Percentiles rank a stretch among this genome's conserved stretches.
Conservation (phyloP, 2,329 filamentous ascomycete species). For the Beauveria bassiana region DNA sequence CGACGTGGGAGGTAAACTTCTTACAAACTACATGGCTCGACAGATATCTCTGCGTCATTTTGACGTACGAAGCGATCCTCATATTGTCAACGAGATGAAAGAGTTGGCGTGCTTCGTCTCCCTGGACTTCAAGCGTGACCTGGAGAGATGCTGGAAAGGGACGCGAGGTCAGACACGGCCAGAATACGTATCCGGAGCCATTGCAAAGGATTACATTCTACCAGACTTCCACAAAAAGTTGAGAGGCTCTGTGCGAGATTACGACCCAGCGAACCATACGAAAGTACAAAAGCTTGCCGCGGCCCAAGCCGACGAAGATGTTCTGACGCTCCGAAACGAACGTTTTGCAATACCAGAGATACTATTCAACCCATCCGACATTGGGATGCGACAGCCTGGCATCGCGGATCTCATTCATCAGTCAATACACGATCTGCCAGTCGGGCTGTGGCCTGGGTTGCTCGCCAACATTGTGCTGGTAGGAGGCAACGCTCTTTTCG, state of each 20-base stretch:
- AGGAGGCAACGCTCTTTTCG: conserved; percentile 73
- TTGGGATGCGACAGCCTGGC: conserved; percentile 76
- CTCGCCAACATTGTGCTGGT: conserved; percentile 84
- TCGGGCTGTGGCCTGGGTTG: conserved; percentile 76
- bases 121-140: conserved; percentile 64
- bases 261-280: conserved; percentile 60
- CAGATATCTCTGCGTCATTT: conserved; percentile 86
- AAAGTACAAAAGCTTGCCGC: conserved; percentile 39
- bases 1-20: conserved; percentile 83
- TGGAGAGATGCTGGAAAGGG: conserved; percentile 81
- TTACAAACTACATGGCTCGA: conserved; percentile 89
- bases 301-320: conserved; percentile 55
- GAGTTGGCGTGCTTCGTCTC: conserved; percentile 82
- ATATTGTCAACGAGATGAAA: conserved; percentile 94
- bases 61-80: conserved; percentile 88
- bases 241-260: conserved; percentile 66
- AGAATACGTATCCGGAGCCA: conserved; percentile 43
- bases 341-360: conserved; percentile 85
- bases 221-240: conserved; percentile 62
- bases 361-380: conserved; percentile 77
- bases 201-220: conserved; percentile 86
- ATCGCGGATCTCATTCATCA: conserved; percentile 78
- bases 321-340: conserved; percentile 83
- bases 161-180: conserved; percentile 51
- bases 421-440: conserved; percentile 64